phyloP scores from a whole-genome alignment of 2,329 filamentous ascomycete genomes.

The Sclerotinia nivalis region DNA sequence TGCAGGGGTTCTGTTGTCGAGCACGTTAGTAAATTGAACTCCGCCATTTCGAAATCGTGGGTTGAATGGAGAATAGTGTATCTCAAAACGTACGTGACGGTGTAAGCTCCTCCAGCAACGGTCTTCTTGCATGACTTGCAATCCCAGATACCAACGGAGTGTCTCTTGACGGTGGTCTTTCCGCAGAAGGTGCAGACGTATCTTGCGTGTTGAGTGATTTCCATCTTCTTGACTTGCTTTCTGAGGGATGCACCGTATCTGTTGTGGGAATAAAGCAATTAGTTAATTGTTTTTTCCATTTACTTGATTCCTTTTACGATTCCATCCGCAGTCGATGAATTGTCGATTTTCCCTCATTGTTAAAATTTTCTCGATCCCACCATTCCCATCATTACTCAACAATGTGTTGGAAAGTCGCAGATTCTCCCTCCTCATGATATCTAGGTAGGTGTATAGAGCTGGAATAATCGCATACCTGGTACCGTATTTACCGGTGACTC shows the following conservation, averaged over 20 bases:
- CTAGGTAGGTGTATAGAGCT: slow-evolving; percentile 19
- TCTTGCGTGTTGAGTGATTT: slow-evolving; percentile 97
- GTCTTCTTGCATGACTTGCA: slow-evolving; percentile 96
- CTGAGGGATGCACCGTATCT: slow-evolving; percentile 99
- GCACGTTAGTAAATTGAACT: neutral
- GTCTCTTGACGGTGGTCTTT: slow-evolving; percentile 90
- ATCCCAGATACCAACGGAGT: slow-evolving; percentile 93
- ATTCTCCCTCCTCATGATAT: neutral
- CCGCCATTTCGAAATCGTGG: neutral
- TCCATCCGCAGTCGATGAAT: neutral
- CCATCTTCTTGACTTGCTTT: slow-evolving; percentile 99
- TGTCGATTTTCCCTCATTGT: slow-evolving; percentile 1
- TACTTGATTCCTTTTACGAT: neutral
- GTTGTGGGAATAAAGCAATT: slow-evolving; percentile 32
- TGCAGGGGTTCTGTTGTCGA: slow-evolving; percentile 70
- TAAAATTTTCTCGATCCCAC: neutral
- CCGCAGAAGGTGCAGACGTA: slow-evolving; percentile 99
- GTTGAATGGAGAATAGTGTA: neutral
- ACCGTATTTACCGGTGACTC: slow-evolving; percentile 98
- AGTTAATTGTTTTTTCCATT: slow-evolving; percentile 26
- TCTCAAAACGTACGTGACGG: slow-evolving; percentile 78
- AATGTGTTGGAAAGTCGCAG: slow-evolving; percentile 8
- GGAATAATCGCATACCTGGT: slow-evolving; percentile 69
- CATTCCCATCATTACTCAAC: neutral
- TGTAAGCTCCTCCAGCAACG: slow-evolving; percentile 90